Evolutionary conservation across 106 monocot genomes (phyloP), one percentile per base, ranked within the genome.

Genomic region (Gastrodia elata): DNA sequence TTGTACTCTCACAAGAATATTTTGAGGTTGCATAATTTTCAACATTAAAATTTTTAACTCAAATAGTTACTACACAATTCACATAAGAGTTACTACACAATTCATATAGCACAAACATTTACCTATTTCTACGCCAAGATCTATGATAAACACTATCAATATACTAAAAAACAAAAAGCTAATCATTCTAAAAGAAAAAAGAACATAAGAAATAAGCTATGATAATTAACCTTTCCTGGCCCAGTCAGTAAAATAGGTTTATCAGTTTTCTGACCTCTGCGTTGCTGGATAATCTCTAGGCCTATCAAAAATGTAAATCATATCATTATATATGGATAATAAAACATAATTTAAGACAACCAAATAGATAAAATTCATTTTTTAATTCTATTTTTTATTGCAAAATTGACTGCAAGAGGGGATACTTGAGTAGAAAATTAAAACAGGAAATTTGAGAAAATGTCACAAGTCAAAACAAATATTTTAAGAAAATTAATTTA

Each of bases 211-310:
- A 58, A 58, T 1, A 26, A 26, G 61, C 0, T 9, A 15, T 61
- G 4, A 69, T 26, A 40, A 56, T 69, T 68, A 40, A 91, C 95
- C 92, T 96, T 96, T 85, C 95, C 95, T 42, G 95, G 95, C 18
- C 95, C 95, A 5, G 89, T 74, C 24, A 96, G 81, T 39, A 96
- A 77, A 71, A 86, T 39, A 49, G 95, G 91, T 38, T 92, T 96
- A 52, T 86, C 89, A 69, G 89, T 92, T 34, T 81, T 89, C 78
- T 86, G 89, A 11, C 85, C 79, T 75, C 95, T 73, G 15, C 95
- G 87, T 71, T 87, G 80, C 68, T 92, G 83, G 73, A 96, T 96
- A 1, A 70, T 87, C 71, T 83, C 80, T 77, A 94, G 68, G 33
- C 94, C 94, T 94, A 71, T 56, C 88, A 67, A 22, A 67, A n/a